Evolutionary conservation across 1,284 basidiomycete genomes (phyloP), one percentile per base, ranked within the genome.

Genomic region (Austroboletus novae-zelandiae): DNA sequence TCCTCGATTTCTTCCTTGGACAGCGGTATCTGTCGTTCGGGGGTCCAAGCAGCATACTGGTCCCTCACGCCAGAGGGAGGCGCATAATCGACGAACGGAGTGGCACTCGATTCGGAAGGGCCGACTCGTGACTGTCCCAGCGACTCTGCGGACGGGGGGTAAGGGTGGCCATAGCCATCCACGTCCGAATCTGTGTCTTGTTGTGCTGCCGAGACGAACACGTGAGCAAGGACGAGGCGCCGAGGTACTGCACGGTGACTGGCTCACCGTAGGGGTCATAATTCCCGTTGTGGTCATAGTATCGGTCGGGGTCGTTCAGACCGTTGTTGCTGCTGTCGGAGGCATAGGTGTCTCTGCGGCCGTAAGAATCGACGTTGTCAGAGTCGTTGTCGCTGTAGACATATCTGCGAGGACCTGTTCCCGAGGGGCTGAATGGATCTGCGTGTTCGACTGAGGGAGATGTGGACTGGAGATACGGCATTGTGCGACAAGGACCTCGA

Each of bases 1-100:
- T 99, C 97, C 73, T 99, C 97, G 57, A 99, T 98, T 73, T 99
- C 96, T 64, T 99, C 96, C 58, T 92, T 96, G 45, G 94, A 95
- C 65, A 99, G 88, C 51, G 96, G 97, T 58, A 98, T 96, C 68
- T 95, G 89, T 59, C 91, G 87, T 60, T 97, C 92, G 39, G 88
- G 80, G 34, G 90, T 84, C 96, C 97, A 99, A 36, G 95, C 94
- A 43, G 97, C 94, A 61, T 96, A 95, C 17, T 90, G 82, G 60
- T 96, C 93, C 42, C 80, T 80, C 8, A 71, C 73, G 45, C 78
- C 77, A 23, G 74, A 68, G 5, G 76, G 68, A 9, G 70, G 71
- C 35, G 65, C 65, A 56, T 79, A 78, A 60, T 91, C 83, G 53
- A 74, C 68, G 56, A 81, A 81, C 0, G 83, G 81, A 0, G 84